These are phyloP conservation scores for Lodderomyces pseudojiufengensis DNA, from an alignment of 1,139 yeast genomes.

Conservation along the genomic window DNA sequence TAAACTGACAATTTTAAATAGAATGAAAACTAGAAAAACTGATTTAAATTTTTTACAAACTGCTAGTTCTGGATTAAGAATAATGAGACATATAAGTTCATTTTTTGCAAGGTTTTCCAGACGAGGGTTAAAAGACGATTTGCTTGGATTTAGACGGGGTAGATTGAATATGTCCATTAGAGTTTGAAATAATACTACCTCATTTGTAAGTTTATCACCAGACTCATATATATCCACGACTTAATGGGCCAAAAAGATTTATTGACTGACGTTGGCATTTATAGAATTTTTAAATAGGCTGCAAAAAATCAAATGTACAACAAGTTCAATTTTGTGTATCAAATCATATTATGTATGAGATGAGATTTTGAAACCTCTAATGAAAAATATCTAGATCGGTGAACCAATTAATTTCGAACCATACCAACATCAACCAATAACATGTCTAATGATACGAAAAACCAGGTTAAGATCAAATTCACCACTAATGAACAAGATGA, in stretches of 20 bases:
- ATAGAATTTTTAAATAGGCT: background rate
- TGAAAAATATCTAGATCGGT: background rate
- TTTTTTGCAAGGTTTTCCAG: slow-evolving; percentile 22
- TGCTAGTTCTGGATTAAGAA: slow-evolving; percentile 23
- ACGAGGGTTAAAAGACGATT: slow-evolving; percentile 16
- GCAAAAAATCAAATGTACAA: background rate
- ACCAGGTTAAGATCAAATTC: slow-evolving; percentile 69
- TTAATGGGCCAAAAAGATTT: too few relatives aligned
- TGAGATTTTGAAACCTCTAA: slow-evolving; percentile 1
- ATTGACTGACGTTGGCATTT: too few relatives aligned
- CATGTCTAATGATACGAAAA: slow-evolving; percentile 23
- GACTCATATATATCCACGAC: too few relatives aligned
- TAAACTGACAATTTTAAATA: slow-evolving; percentile 21
- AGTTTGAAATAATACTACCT: too few relatives aligned
- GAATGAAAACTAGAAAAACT: slow-evolving; percentile 17
- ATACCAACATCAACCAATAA: slow-evolving; percentile 10
- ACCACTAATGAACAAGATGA: slow-evolving; percentile 85
- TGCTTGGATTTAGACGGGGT: background rate
- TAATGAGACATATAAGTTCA: slow-evolving; percentile 24
- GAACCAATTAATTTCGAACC: background rate
- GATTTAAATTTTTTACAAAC: slow-evolving; percentile 13
- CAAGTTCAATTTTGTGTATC: too few relatives aligned
- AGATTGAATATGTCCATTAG: slow-evolving; percentile 1
- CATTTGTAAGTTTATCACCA: too few relatives aligned
- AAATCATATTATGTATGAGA: background rate